Evolutionary conservation across 169 alveolate genomes (phyloP), one percentile per base, ranked within the genome.

Genomic region (Plasmodium knowlesi): DNA sequence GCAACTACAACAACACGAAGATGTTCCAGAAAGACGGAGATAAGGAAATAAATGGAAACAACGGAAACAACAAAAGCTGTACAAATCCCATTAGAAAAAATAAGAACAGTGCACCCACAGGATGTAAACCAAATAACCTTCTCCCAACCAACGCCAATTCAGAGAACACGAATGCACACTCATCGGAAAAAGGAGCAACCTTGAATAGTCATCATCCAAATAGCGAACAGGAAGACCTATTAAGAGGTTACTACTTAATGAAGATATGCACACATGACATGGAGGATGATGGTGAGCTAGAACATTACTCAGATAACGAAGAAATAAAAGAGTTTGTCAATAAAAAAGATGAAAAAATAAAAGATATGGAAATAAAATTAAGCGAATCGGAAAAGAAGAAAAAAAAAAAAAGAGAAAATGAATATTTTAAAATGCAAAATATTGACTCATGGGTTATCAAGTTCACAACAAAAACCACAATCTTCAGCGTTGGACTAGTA

Each of bases 401-500:
- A 76, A 74, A 37, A 30, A 73, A 54, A 76, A 86, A 86, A 86
- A 86, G 30, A 41, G 93, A 86, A 86, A 74, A 53, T 86, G 95
- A 76, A 34, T 61, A 30, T 32, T 88, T 19, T 70, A 70, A 92
- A 82, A 46, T 80, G 72, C 85, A 61, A 54, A 57, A 73, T 16
- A 73, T 84, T 50, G 92, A 92, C 50, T 84, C 90, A 83, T 95
- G 97, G 97, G 94, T 93, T 10, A 93, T 95, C 54, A 50, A 79
- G 39, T 88, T 95, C 53, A 70, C 95, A 28, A 90, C 91, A 14
- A 30, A 91, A 72, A 92, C 95, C 30, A 95, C 95, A 10, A 94
- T 95, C 10, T 95, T 95, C 73, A 93, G 95, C 78, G 94, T 94
- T 1, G 97, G 96, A 16, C 25, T 95, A 76, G 95, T 95, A 71